Evolutionary conservation across 768 basidiomycete species (phyloP).

Genomic region (Calocera viscosa): DNA sequence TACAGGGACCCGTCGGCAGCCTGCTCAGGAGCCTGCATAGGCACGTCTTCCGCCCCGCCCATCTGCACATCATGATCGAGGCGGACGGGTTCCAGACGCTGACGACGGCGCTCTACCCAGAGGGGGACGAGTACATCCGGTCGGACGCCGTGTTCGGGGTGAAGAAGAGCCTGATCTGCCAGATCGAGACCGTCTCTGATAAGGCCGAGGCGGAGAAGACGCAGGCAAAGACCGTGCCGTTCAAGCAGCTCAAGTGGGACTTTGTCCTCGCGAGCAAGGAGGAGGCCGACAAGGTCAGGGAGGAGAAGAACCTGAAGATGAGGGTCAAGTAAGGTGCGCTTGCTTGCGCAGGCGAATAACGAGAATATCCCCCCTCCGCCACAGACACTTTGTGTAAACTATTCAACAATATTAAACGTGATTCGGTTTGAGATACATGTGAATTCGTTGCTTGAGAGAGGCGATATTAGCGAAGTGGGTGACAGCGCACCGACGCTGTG

Average conservation of each 20-base stretch:
- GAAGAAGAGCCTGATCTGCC: constrained; percentile 60
- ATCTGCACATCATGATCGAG: constrained; percentile 61
- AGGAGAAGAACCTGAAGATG: constrained; percentile 12
- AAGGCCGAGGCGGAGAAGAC: constrained; percentile 45
- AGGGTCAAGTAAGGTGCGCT: background rate
- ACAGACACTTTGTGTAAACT: background rate
- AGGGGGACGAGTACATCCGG: constrained; percentile 50
- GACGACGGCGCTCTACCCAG: constrained; percentile 60
- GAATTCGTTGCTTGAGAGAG: too few species aligned
- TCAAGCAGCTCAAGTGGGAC: constrained; percentile 38
- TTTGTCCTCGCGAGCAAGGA: constrained; percentile 35
- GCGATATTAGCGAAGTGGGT: too few species aligned
- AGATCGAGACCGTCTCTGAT: constrained; percentile 43
- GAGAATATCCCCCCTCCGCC: background rate
- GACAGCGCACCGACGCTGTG: background rate
- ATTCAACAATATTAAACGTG: too few species aligned
- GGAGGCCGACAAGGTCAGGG: constrained; percentile 29
- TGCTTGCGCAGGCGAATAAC: background rate
- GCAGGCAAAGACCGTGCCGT: constrained; percentile 36
- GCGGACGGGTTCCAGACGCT: constrained; percentile 64
- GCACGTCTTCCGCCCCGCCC: constrained; percentile 68
- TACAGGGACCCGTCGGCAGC: constrained; percentile 57
- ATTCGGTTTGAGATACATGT: too few species aligned
- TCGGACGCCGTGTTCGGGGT: constrained; percentile 77
- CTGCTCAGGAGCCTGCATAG: constrained; percentile 42